Evolutionary conservation across 2,329 filamentous ascomycete species (phyloP).

Genomic region (Ophiostoma populinum): DNA sequence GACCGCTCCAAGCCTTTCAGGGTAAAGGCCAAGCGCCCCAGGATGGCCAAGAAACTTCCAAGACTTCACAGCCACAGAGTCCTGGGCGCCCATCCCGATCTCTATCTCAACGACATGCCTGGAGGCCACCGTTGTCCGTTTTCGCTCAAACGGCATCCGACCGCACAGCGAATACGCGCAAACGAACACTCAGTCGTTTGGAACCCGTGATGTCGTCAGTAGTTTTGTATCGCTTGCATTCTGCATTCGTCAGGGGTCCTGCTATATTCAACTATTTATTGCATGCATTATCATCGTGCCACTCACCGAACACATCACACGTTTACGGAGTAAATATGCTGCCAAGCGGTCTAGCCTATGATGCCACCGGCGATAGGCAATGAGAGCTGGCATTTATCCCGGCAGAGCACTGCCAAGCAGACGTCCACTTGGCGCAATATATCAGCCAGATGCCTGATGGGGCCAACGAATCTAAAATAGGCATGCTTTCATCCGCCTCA

Average conservation of each 20-base stretch:
- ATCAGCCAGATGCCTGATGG: not conserved
- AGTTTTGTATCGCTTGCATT: no score
- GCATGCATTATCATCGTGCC: not conserved
- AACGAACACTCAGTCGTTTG: no score
- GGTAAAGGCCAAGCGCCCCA: conserved; percentile 1
- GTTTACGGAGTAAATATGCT: not conserved
- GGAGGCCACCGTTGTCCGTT: not conserved
- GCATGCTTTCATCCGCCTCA: not conserved
- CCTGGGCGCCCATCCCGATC: no score
- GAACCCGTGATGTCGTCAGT: no score
- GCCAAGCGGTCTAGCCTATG: not conserved
- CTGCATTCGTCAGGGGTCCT: no score
- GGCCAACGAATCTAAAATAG: not conserved
- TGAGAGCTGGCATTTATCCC: no score
- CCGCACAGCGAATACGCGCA: no score
- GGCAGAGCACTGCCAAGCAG: no score
- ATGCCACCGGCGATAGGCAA: no score
- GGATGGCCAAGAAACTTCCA: not conserved
- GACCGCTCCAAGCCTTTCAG: not conserved
- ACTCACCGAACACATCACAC: not conserved
- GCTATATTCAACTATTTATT: not conserved
- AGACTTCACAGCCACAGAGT: conserved; percentile 3
- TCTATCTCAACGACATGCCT: no score
- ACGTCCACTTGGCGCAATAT: no score
- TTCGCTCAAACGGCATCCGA: no score